These are phyloP conservation scores for Strigomonas oncopelti DNA, from an alignment of 208 protist species.

Conservation along the genomic window DNA sequence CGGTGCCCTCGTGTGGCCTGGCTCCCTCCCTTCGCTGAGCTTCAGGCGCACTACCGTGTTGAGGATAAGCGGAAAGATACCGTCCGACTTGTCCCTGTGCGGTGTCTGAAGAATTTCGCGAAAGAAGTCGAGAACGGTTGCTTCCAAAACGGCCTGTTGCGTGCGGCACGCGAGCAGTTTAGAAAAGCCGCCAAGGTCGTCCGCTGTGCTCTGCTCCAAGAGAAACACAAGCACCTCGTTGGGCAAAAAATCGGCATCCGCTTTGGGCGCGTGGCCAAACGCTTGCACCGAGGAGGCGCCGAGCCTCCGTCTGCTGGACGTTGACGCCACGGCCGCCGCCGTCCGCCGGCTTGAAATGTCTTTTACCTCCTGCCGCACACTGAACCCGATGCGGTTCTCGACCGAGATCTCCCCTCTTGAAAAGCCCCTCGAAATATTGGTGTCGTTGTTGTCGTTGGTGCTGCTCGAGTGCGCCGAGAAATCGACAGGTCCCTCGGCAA, in stretches of 20 bases:
- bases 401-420: conserved; percentile 35
- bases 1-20: too few species aligned
- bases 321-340: not conserved
- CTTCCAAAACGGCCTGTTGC: not conserved
- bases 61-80: not conserved
- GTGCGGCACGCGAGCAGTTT: not conserved
- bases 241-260: not conserved
- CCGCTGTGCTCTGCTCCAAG: not conserved
- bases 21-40: not conserved
- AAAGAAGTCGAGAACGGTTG: not conserved
- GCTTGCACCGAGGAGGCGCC: not conserved
- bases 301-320: not conserved
- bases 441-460: not conserved
- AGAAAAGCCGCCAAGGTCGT: not conserved
- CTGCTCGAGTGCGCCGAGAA: not conserved
- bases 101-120: not conserved
- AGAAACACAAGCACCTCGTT: not conserved
- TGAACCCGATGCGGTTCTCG: not conserved
- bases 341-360: not conserved
- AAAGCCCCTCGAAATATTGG: conserved; percentile 24
- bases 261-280: not conserved
- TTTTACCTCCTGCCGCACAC: not conserved
- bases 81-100: not conserved
- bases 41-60: not conserved
- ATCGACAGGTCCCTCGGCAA: not conserved